A percentile compares a stretch with the other conserved stretches of the same genome.
Evolutionary conservation across 2,329 filamentous ascomycete genomes (phyloP).

Genomic region (Apiospora koreana): DNA sequence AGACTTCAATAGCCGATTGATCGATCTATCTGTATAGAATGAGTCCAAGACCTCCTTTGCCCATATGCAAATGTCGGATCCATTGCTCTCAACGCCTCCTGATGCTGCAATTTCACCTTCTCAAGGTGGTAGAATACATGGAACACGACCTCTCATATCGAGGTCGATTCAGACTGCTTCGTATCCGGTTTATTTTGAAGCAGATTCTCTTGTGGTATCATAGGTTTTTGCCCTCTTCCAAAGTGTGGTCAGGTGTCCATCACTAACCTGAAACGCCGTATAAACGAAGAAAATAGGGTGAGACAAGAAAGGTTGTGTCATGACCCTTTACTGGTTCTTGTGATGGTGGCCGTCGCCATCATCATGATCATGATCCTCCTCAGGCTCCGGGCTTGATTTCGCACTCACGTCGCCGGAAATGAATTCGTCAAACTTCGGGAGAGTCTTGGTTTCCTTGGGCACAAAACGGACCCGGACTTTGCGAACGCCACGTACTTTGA

Average conservation of each 20-base stretch:
- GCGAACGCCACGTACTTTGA: conserved; percentile 80
- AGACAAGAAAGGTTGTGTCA: not conserved
- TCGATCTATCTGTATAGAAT: not conserved
- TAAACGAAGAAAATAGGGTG: conserved; percentile 1
- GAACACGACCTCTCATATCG: not conserved
- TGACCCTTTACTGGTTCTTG: conserved; percentile 15
- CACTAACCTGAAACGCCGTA: conserved; percentile 7
- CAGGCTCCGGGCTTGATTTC: conserved; percentile 60
- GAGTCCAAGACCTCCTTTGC: not conserved
- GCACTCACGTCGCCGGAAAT: conserved; percentile 65
- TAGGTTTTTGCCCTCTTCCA: not conserved
- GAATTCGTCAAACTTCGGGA: conserved; percentile 75
- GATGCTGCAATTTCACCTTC: not conserved
- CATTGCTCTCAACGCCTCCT: not conserved
- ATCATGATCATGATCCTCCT: conserved; percentile 48
- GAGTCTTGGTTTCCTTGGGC: conserved; percentile 59
- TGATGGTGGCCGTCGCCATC: conserved; percentile 35
- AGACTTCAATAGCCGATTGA: not conserved
- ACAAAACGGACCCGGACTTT: conserved; percentile 84
- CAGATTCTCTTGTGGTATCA: conserved; percentile 12
- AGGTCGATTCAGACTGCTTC: not conserved
- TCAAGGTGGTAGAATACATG: not conserved
- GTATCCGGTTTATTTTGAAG: not conserved
- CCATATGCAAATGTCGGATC: not conserved
- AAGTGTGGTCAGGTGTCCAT: not conserved